Evolutionary conservation across 139 green algal species (phyloP), one percentile per base, ranked within the genome.

Genomic region (Micractinium conductrix): DNA sequence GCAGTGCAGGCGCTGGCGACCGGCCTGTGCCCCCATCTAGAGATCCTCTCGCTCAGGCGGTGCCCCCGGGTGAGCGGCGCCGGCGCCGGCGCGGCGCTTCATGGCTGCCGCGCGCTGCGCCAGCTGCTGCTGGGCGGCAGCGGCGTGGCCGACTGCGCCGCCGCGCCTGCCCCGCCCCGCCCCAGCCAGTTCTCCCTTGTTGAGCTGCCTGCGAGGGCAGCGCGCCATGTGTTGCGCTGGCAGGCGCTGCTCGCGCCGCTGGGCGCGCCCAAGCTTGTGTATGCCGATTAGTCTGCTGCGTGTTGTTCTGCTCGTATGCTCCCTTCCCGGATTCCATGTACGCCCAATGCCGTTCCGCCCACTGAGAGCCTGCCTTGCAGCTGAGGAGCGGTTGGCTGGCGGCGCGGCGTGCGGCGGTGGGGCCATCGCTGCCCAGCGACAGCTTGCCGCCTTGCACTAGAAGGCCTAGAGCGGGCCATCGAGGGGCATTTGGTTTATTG

Each of bases 121-220:
- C 55, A 82, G 58, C 76, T 82, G 76, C 76, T 73, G 55, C 58
- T 82, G 76, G 58, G 76, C 12, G 76, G 76, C 55, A 60, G 35
- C 1, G 42, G 5, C 5, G 42, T 42, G 42, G 26, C 30, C 26
- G 70, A 58, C 28, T 72, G 65, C 65, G 42, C 33, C 65, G 6
- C 40, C 70, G 40, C 14, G 42, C 42, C 42, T 24, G 14, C 7
- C 9, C 24, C 42, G 14, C 10, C 16, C 3, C 42, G 30, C 4
- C 70, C 70, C 30, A 53, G 42, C 43, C 8, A 37, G 28, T 43
- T 78, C 12, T 9, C 42, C 2, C 70, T 78, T 22, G 42, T 78
- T 21, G 70, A 78, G 42, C 43, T 78, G 70, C 70, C 70, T 8
- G 33, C 33, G 24, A 16, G 8, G 33, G 65, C 65, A 14, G 65